Base-by-base conservation (phyloP, 306 rosid species). In the Purshia tridentata region DNA sequence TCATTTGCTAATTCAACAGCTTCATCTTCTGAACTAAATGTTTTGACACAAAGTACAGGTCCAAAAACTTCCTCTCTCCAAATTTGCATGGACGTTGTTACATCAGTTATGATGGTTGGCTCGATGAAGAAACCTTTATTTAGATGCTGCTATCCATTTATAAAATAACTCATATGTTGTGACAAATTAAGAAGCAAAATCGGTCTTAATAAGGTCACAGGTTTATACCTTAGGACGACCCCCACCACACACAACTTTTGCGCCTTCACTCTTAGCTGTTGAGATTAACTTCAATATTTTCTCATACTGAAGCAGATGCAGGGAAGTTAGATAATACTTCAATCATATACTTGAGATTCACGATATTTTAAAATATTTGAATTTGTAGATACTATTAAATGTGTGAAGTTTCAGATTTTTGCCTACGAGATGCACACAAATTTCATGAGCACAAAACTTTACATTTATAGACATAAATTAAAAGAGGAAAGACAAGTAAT, bases 41-140 rank as follows among this genome's bases (percentile, higher is more conserved):
- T 91, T 86, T 94, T 94, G n/a, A 90, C 96, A 78, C 97, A 90
- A 4, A 94, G 86, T 72, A 91, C 96, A 64, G 99, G 99, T 74
- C 97, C 99, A 60, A 94, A 94, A 42, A 91, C 96, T 86, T 94
- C 99, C 76, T 91, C 97, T 80, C 72, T 88, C 99, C 99, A 94
- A 75, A 94, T 91, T 91, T 94, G 96, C 99, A 94, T 91, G 71
- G 91, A 84, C 68, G 89, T 87, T 61, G 91, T 89, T 71, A 94
- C 96, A 74, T 88, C 88, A 53, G 87, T 82, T 72, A 94, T 87
- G 65, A 94, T 50, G 46, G 97, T 84, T 57, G 99, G 97, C 84
- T 91, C 86, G 69, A 94, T 4, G 23, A 88, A 94, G 85, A 78
- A 94, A 54, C 99, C 99, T 65, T 87, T 94, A 81, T 87, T 85